Evolutionary conservation across 352 stramenopile genomes (phyloP).

Genomic region (Pythium scleroteichum): DNA sequence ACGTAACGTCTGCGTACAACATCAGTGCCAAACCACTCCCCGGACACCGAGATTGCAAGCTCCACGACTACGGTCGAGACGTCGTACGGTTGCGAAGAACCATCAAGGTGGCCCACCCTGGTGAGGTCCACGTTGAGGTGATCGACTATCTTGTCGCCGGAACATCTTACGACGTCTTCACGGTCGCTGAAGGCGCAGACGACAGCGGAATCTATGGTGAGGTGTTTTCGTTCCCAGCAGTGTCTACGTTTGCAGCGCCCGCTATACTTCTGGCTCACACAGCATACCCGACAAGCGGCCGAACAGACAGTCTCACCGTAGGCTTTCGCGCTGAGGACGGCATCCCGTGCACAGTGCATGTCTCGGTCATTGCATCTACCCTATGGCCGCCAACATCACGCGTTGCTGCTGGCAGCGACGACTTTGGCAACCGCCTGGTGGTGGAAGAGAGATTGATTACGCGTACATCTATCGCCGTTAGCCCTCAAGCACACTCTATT

Average conservation of each 20-base stretch:
- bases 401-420: conserved; percentile 46
- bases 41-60: conserved; percentile 34
- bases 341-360: conserved; percentile 52
- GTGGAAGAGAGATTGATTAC: conserved; percentile 55
- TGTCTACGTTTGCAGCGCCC: conserved; percentile 64
- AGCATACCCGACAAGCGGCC: conserved; percentile 58
- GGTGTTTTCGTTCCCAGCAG: conserved; percentile 41
- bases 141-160: conserved; percentile 63
- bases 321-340: conserved; percentile 61
- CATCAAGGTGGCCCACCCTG: conserved; percentile 32
- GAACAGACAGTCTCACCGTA: conserved; percentile 46
- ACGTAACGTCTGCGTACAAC: conserved; percentile 74
- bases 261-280: conserved; percentile 68
- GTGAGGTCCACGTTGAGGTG: conserved; percentile 45
- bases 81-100: conserved; percentile 54
- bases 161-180: conserved; percentile 62
- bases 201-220: conserved; percentile 63
- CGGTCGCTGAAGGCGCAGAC: conserved; percentile 52
- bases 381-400: conserved; percentile 36
- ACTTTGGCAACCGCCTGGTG: conserved; percentile 67
- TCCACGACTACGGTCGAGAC: conserved; percentile 63
- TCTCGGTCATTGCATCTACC: conserved; percentile 47
- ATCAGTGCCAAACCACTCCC: conserved; percentile 57
- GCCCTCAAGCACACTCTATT: conserved; percentile 1
- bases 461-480: conserved; percentile 39